Base-by-base conservation (phyloP, 306 rosid species). In the Vicia faba region DNA sequence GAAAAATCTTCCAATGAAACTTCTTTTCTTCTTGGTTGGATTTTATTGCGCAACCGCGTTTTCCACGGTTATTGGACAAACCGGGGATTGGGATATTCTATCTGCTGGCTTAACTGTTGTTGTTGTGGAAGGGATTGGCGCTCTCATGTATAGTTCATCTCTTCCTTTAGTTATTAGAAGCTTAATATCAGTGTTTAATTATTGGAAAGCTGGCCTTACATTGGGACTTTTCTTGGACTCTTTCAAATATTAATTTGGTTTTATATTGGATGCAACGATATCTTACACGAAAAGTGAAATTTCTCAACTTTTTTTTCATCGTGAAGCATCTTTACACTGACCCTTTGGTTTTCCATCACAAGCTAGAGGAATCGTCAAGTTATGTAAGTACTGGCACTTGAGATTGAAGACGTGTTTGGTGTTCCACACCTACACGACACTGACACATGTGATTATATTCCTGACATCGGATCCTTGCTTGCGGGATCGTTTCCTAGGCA, bases 221-320 rank as follows among this genome's bases (percentile, higher is more conserved):
- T 50, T 92, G 36, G 96, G 98, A 66, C 98, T 92, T 72, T 89
- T 92, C 91, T 83, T 92, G 87, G 98, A 92, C 86, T 92, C 98
- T 10, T 89, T 92, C 68, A 89, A 92, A 57, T 92, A 83, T 66
- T 82, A 84, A 78, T 72, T 78, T 77, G 74, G 73, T 41, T 78
- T 73, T 55, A 39, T 66, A 54, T 12, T 56, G 44, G 64, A 48
- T 18, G 54, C 60, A 68, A 44, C 36, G 63, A 49, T 67, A 49
- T 28, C 48, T 46, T 33, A 80, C 58, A 60, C 71, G 60, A 31
- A 72, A 67, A 68, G 26, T 62, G 23, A 72, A 77, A 15, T 36
- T 50, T 83, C 25, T 43, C 46, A 0, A 33, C n/a, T 72, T 20
- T 39, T 81, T 70, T 41, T 67, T 20, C 62, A 58, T 64, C 66